Percentiles rank a stretch among this genome's conserved stretches.
Conservation (phyloP, 2,329 filamentous ascomycete species). For the Dothiorella sarmentorum region DNA sequence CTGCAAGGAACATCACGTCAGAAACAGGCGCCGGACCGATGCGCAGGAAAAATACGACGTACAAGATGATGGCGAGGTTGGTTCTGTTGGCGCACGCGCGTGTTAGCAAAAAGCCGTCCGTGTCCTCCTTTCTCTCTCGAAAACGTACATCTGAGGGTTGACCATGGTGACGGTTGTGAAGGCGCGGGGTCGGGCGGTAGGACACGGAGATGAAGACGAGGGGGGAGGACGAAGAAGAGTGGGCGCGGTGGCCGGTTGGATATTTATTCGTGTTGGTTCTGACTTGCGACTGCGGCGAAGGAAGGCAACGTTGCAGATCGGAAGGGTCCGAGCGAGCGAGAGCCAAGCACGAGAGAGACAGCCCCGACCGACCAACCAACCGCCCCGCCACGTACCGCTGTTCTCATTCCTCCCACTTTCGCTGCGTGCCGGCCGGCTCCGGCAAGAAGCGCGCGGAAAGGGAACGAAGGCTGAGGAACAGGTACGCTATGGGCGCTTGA, state of each 20-base stretch:
- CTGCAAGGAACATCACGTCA: conserved; percentile 18
- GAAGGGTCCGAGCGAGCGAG: not conserved
- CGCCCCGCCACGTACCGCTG: no score
- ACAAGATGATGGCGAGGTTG: conserved; percentile 88
- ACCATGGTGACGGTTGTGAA: conserved; percentile 17
- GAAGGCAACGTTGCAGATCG: conserved; percentile 15
- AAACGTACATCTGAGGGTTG: conserved; percentile 25
- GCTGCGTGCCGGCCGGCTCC: no score
- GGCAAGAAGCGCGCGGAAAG: no score
- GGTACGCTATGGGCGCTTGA: no score
- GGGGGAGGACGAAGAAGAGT: not conserved
- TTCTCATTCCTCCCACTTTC: no score
- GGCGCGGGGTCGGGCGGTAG: not conserved
- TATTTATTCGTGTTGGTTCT: conserved; percentile 11
- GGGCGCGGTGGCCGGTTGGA: not conserved
- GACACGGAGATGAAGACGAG: not conserved
- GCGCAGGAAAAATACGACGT: conserved; percentile 7
- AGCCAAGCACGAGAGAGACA: no score
- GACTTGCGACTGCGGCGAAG: not conserved
- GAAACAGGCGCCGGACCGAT: conserved; percentile 1
- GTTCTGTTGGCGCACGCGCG: conserved; percentile 54
- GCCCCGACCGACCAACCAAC: no score
- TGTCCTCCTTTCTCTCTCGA: conserved; percentile 20
- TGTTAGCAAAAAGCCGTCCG: no score
- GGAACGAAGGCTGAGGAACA: no score